Evolutionary conservation across 768 basidiomycete species (phyloP), one percentile per base, ranked within the genome.

Genomic region (Leccinum truebloodii): DNA sequence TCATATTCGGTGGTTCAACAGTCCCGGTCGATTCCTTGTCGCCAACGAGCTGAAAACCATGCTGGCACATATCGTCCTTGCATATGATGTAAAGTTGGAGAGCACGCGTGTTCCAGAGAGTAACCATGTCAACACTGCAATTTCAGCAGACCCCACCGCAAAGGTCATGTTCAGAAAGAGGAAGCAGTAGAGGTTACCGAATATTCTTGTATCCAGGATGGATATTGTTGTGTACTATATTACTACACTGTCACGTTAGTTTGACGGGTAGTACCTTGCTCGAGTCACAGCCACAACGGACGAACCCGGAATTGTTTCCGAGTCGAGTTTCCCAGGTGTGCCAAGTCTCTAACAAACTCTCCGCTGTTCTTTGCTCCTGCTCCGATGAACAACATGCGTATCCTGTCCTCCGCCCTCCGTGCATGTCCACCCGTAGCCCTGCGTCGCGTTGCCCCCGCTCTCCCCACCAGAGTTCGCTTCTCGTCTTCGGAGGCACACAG

Each of bases 351-450:
- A n/a, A 0, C 34, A 13, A 35, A 16, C 5, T 32, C 34, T 50
- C 1, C 34, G 34, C 24, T 18, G 35, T 59, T 55, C 55, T 28
- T 54, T 46, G 39, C 14, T 52, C 68, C 14, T 14, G 20, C 20
- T 50, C 24, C 24, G 54, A 30, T 61, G 60, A 68, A 69, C 68
- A 79, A 64, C 69, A 85, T 88, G 86, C 85, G 82, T 71, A 74
- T 86, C 69, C 69, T 88, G 69, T 78, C 86, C 76, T 79, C 82
- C 74, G 77, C 83, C 74, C 80, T 90, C 71, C 88, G 88, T 66
- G 80, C 83, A 55, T 83, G 86, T 64, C 83, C 87, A 57, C 67
- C 79, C 58, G 71, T 75, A 56, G 65, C 69, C 62, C 69, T 75
- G 63, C 72, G 77, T 69, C 75, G 81, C 61, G 63, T 74, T 26